A percentile compares a stretch with the other conserved stretches of the same genome.
Conservation (phyloP, 129 eudicot genomes). For the Rutidosis leptorrhynchoides region DNA sequence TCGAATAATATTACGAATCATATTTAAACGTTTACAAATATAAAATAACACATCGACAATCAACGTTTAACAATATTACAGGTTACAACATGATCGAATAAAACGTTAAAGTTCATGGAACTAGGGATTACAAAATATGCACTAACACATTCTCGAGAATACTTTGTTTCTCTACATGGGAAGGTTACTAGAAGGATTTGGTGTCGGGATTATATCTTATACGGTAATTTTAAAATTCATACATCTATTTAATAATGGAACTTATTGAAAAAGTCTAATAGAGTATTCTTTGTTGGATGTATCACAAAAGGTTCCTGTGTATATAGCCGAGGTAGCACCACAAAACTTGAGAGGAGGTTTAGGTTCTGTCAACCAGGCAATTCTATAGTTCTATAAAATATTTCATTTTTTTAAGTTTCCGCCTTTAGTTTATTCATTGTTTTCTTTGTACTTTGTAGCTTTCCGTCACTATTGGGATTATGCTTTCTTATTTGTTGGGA, state of each 20-base stretch:
- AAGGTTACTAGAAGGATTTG: conserved; percentile 87
- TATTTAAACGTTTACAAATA: too few species aligned
- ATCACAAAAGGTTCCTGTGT: conserved; percentile 78
- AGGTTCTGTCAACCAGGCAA: conserved; percentile 93
- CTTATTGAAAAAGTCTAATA: conserved; percentile 7
- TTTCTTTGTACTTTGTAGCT: conserved; percentile 43
- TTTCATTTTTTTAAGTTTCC: not conserved
- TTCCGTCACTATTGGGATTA: conserved; percentile 82
- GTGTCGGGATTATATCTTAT: conserved; percentile 90
- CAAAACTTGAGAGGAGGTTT: conserved; percentile 85
- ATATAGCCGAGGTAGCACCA: conserved; percentile 95
- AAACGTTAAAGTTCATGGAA: too few species aligned
- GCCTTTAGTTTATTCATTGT: not conserved
- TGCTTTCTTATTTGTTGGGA: conserved; percentile 83
- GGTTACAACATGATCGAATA: too few species aligned
- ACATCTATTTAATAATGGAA: conserved; percentile 10
- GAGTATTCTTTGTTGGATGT: not conserved
- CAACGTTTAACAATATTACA: too few species aligned
- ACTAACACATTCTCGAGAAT: too few species aligned
- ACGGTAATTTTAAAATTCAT: conserved; percentile 39
- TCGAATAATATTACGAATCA: too few species aligned
- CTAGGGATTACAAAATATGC: too few species aligned
- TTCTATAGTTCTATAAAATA: not conserved
- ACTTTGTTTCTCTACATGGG: conserved; percentile 88
- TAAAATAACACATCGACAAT: too few species aligned